Conservation (phyloP, 2,329 filamentous ascomycete species). For the Penicillium sp. region DNA sequence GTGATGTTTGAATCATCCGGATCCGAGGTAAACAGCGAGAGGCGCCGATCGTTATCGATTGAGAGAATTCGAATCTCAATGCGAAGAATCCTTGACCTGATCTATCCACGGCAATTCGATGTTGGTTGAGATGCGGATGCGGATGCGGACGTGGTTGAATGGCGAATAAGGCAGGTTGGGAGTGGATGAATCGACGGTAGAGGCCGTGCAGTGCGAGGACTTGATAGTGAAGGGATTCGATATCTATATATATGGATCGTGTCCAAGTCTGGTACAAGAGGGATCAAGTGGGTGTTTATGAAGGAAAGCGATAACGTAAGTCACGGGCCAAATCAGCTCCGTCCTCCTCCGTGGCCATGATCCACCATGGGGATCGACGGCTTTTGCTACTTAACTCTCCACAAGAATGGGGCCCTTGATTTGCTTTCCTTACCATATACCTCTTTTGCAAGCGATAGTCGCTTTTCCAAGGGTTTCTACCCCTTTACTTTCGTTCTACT, state of each 20-base stretch:
- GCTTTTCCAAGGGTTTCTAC: too few species aligned
- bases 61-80: not conserved
- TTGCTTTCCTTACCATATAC: too few species aligned
- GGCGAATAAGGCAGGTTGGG: not conserved
- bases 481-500: too few species aligned
- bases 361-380: conserved; percentile 7
- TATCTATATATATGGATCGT: not conserved
- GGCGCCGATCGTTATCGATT: not conserved
- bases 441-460: too few species aligned
- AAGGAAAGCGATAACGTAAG: conserved; percentile 16
- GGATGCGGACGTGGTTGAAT: not conserved
- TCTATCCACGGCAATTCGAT: not conserved
- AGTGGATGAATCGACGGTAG: not conserved
- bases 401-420: not conserved
- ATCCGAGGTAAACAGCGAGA: not conserved
- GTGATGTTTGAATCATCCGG: conserved; percentile 26
- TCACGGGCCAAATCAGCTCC: conserved; percentile 11
- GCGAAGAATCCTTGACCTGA: not conserved
- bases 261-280: not conserved
- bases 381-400: not conserved
- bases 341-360: conserved; percentile 6
- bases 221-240: not conserved
- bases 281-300: conserved; percentile 10
- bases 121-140: not conserved
- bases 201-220: not conserved